phyloP scores from a whole-genome alignment of 2,329 filamentous ascomycete genomes.

The Diaporthe eres region DNA sequence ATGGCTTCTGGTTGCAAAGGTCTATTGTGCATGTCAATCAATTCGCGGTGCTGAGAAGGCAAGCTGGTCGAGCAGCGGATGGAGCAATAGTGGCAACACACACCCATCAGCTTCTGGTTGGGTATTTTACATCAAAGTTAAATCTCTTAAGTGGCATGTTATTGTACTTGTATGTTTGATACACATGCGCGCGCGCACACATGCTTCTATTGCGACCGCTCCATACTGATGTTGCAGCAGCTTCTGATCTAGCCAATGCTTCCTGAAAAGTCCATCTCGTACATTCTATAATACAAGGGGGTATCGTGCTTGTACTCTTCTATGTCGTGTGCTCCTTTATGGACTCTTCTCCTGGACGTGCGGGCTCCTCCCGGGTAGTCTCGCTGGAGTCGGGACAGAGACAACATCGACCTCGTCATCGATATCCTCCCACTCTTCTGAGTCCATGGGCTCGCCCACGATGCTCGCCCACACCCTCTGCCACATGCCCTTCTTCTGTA shows the following conservation, averaged over 20 bases:
- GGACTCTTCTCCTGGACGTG: neutral
- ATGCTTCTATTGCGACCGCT: neutral
- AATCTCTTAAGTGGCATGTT: neutral
- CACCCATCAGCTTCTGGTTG: neutral
- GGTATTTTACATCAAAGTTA: neutral
- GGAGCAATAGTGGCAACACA: neutral
- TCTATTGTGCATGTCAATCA: neutral
- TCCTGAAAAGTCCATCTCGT: neutral
- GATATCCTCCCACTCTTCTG: constrained; percentile 71
- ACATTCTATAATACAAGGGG: constrained; percentile 16
- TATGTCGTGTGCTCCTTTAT: neutral
- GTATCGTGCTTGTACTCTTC: neutral
- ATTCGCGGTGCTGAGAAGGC: neutral
- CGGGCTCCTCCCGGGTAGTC: constrained; percentile 23
- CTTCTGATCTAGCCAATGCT: neutral
- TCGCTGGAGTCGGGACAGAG: constrained; percentile 41
- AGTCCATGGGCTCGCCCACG: constrained; percentile 70
- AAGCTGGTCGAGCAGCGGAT: neutral
- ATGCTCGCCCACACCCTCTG: constrained; percentile 81
- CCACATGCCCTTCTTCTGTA: constrained; percentile 96
- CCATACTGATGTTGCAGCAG: neutral
- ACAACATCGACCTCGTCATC: constrained; percentile 62
- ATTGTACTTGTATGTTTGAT: neutral
- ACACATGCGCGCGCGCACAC: neutral
- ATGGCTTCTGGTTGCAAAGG: too few species aligned